Percentiles rank a stretch among this genome's conserved stretches.
Conservation (phyloP, 768 basidiomycete genomes). For the Pisolithus sp. region DNA sequence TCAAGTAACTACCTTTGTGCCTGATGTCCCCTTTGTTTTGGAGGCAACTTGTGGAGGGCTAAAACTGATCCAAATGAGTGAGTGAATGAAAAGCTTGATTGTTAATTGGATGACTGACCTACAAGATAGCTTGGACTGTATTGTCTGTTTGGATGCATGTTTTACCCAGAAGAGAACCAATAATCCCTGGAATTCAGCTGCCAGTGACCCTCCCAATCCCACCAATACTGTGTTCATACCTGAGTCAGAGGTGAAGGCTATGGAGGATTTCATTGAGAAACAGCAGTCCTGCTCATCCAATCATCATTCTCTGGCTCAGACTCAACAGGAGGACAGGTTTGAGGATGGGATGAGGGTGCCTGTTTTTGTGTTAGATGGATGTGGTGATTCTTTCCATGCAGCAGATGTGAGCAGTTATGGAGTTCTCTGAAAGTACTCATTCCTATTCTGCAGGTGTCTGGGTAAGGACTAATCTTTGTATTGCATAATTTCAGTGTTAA, state of each 20-base stretch:
- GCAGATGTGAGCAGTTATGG: slow-evolving; percentile 30
- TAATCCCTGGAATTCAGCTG: slow-evolving; percentile 6
- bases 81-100: not conserved
- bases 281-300: not conserved
- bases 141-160: slow-evolving; percentile 29
- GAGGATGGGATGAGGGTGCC: slow-evolving; percentile 23
- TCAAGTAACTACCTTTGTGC: slow-evolving; percentile 8
- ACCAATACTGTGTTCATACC: slow-evolving; percentile 10
- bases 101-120: not conserved
- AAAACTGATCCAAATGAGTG: not conserved
- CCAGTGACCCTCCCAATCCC: not conserved
- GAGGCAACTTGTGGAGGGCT: not conserved
- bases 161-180: slow-evolving; percentile 27
- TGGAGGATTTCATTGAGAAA: slow-evolving; percentile 9
- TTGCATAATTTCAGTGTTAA: not conserved
- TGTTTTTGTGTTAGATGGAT: slow-evolving; percentile 26
- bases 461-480: slow-evolving; percentile 9
- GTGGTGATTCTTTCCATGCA: slow-evolving; percentile 24
- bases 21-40: slow-evolving; percentile 8
- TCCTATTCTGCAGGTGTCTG: slow-evolving; percentile 9
- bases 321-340: slow-evolving; percentile 5
- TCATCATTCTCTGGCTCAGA: not conserved
- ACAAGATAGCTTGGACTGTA: slow-evolving; percentile 16
- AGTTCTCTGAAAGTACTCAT: slow-evolving; percentile 18
- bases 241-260: slow-evolving; percentile 11